These are phyloP conservation scores for Magnaporthiopsis rhizophila DNA, from an alignment of 2,329 filamentous ascomycete genomes.

Conservation along the genomic window DNA sequence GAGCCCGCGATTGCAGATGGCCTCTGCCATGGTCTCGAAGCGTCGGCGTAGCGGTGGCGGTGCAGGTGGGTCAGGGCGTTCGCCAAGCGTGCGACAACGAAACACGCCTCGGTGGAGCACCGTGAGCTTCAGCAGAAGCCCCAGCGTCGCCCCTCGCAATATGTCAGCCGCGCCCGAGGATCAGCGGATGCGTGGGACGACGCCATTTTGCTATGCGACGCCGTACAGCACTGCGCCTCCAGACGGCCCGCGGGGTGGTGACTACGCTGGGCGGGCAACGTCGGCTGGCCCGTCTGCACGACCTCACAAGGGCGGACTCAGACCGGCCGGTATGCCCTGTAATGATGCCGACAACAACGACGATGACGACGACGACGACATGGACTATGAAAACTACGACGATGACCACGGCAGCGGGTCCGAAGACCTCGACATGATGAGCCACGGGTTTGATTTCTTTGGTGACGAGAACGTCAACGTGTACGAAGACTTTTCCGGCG, in stretches of 20 bases:
- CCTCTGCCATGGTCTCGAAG: constrained; percentile 16
- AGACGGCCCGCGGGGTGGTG: constrained; percentile 23
- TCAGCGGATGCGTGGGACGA: constrained; percentile 33
- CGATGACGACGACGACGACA: constrained; percentile 21
- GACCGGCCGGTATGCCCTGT: too few species aligned
- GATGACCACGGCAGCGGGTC: constrained; percentile 23
- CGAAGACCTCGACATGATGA: constrained; percentile 13
- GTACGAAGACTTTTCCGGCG: constrained; percentile 22
- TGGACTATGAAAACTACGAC: constrained; percentile 28
- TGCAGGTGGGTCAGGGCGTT: constrained; percentile 36
- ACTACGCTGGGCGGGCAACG: constrained; percentile 13
- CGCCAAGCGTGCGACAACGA: constrained; percentile 42
- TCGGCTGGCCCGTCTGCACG: constrained; percentile 12
- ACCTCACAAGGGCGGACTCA: constrained; percentile 11
- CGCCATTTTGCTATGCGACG: constrained; percentile 67
- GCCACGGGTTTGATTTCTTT: constrained; percentile 15
- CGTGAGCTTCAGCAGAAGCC: constrained; percentile 29
- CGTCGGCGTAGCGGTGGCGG: constrained; percentile 26
- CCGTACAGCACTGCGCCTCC: constrained; percentile 58
- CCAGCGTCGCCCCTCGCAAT: constrained; percentile 28
- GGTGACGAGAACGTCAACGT: constrained; percentile 23
- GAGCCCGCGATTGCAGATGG: constrained; percentile 20
- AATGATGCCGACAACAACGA: constrained; percentile 20
- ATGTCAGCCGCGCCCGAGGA: constrained; percentile 23
- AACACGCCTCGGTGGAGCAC: constrained; percentile 48